Evolutionary conservation across 768 basidiomycete genomes (phyloP).

Genomic region (Tricholoma hemisulphureum): DNA sequence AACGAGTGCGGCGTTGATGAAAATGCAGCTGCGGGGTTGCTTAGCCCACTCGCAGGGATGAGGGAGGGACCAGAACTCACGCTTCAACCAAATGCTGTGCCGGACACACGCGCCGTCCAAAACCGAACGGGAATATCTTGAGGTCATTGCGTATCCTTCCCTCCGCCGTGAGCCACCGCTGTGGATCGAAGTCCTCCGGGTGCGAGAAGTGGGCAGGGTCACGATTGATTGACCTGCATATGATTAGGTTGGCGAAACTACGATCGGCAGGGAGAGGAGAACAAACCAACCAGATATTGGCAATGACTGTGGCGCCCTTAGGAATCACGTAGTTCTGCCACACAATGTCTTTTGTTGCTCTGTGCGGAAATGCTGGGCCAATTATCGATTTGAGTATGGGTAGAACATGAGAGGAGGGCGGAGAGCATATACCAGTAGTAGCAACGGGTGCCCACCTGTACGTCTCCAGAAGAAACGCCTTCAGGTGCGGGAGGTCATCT

Average conservation of each 20-base stretch:
- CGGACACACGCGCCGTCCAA: constrained; percentile 62
- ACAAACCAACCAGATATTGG: constrained; percentile 71
- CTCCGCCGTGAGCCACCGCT: constrained; percentile 50
- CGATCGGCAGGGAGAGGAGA: too few relatives aligned
- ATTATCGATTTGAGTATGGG: background rate
- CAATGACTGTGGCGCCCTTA: constrained; percentile 56
- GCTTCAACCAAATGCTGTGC: constrained; percentile 58
- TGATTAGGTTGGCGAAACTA: too few relatives aligned
- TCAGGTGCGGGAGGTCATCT: constrained; percentile 40
- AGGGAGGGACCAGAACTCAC: constrained; percentile 19
- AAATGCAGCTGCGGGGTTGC: constrained; percentile 46
- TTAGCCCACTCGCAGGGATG: background rate
- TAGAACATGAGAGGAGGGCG: background rate
- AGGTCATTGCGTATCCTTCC: constrained; percentile 51
- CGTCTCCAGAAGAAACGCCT: constrained; percentile 48
- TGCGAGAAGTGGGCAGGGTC: constrained; percentile 57
- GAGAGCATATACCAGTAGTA: constrained; percentile 36
- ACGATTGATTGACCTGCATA: constrained; percentile 55
- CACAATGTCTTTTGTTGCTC: constrained; percentile 59
- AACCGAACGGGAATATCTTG: constrained; percentile 54
- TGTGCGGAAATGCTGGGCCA: constrained; percentile 61
- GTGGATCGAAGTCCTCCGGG: constrained; percentile 57
- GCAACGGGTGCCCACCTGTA: constrained; percentile 53
- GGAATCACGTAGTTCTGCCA: constrained; percentile 57
- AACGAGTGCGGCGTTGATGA: too few relatives aligned